Conservation (phyloP, 108 stramenopile genomes). For the Nitzschia inconspicua region DNA sequence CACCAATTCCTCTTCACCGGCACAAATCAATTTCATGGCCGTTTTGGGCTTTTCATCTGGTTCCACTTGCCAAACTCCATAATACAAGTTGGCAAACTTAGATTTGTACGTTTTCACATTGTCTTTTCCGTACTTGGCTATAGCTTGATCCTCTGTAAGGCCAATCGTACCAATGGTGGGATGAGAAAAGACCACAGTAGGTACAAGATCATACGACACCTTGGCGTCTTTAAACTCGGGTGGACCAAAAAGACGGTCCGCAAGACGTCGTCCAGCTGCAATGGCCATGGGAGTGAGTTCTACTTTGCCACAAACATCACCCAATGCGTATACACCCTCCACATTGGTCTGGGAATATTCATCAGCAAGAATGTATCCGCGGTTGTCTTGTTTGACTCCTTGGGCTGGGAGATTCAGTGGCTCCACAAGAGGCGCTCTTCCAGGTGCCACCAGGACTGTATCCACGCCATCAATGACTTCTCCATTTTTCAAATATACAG, state of each 20-base stretch:
- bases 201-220: slow-evolving; percentile 84
- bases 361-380: slow-evolving; percentile 68
- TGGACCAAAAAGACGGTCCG: slow-evolving; percentile 84
- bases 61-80: slow-evolving; percentile 75
- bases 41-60: slow-evolving; percentile 92
- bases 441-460: slow-evolving; percentile 79
- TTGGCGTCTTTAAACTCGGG: slow-evolving; percentile 43
- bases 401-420: slow-evolving; percentile 55
- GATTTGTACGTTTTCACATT: slow-evolving; percentile 87
- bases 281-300: slow-evolving; percentile 95
- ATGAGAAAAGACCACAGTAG: slow-evolving; percentile 91
- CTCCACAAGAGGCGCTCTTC: slow-evolving; percentile 64
- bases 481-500: no score
- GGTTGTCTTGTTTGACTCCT: slow-evolving; percentile 40
- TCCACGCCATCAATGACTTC: slow-evolving; percentile 69
- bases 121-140: slow-evolving; percentile 82
- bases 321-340: slow-evolving; percentile 82
- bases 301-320: slow-evolving; percentile 85
- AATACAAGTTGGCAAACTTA: slow-evolving; percentile 90
- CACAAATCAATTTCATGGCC: slow-evolving; percentile 86
- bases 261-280: slow-evolving; percentile 85
- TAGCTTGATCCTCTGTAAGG: slow-evolving; percentile 82
- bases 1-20: slow-evolving; percentile 83
- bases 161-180: slow-evolving; percentile 86
- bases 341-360: slow-evolving; percentile 83